Percentiles rank a stretch among this genome's conserved stretches.
phyloP scores from a whole-genome alignment of 805 yeast genomes.

The Candida ortonii region DNA sequence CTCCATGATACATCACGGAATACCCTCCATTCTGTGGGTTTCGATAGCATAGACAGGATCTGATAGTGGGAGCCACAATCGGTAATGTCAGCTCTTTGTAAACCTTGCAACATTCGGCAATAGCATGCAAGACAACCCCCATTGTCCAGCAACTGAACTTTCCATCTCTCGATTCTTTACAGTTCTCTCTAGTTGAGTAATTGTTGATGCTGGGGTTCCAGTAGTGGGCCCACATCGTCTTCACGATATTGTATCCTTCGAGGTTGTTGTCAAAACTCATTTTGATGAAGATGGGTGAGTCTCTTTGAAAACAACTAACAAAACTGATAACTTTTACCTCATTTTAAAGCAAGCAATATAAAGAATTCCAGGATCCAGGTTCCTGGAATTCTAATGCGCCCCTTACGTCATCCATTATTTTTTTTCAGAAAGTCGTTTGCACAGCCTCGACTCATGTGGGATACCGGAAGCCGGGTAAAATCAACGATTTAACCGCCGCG shows the following conservation, averaged over 20 bases:
- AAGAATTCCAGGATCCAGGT: too few species aligned
- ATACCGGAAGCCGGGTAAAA: too few species aligned
- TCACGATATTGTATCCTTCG: slow-evolving; percentile 40
- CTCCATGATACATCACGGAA: slow-evolving; percentile 58
- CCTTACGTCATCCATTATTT: too few species aligned
- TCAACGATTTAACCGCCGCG: too few species aligned
- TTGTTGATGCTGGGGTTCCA: slow-evolving; percentile 39
- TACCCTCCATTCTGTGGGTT: slow-evolving; percentile 52
- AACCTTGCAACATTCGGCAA: slow-evolving; percentile 60
- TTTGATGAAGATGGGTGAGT: slow-evolving; percentile 3
- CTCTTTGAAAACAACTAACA: too few species aligned
- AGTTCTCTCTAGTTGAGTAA: slow-evolving; percentile 39
- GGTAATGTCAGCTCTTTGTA: slow-evolving; percentile 54
- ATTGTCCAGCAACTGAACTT: slow-evolving; percentile 67
- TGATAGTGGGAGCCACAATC: slow-evolving; percentile 49
- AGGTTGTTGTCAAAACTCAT: slow-evolving; percentile 28
- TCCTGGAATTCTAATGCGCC: too few species aligned
- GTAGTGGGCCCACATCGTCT: slow-evolving; percentile 40
- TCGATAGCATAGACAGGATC: slow-evolving; percentile 49
- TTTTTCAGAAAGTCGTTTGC: too few species aligned
- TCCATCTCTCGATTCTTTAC: slow-evolving; percentile 47
- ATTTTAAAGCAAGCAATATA: too few species aligned
- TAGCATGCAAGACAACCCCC: slow-evolving; percentile 61
- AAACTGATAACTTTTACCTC: too few species aligned
- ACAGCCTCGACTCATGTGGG: too few species aligned